These are phyloP conservation scores for Silene conica DNA, from an alignment of 148 eudicot species.

Conservation along the genomic window DNA sequence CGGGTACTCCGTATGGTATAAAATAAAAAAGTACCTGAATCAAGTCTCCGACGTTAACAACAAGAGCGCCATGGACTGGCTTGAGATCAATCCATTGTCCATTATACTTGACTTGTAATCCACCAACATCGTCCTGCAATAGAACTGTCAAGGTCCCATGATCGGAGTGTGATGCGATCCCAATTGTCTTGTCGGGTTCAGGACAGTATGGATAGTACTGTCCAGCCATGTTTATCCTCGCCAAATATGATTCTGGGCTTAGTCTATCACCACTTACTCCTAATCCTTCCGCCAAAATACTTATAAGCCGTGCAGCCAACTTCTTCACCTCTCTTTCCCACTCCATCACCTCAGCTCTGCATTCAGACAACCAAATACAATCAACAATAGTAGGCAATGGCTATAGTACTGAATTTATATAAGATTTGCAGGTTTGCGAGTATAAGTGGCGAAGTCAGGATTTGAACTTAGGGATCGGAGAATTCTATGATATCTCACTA, in stretches of 20 bases:
- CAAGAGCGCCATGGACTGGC: constrained; percentile 31
- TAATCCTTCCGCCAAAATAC: constrained; percentile 29
- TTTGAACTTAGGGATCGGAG: too few relatives aligned
- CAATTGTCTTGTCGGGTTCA: constrained; percentile 31
- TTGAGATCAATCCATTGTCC: constrained; percentile 37
- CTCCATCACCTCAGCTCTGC: constrained; percentile 24
- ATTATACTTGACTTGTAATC: constrained; percentile 34
- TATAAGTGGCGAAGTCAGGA: too few relatives aligned
- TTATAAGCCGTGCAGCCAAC: constrained; percentile 22
- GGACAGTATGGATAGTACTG: constrained; percentile 38
- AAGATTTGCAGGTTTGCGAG: too few relatives aligned
- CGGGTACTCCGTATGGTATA: too few relatives aligned
- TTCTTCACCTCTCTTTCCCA: constrained; percentile 30
- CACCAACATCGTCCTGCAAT: constrained; percentile 32
- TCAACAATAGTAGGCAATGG: not conserved
- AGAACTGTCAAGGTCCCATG: constrained; percentile 29
- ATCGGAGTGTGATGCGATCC: constrained; percentile 34
- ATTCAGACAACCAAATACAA: not conserved
- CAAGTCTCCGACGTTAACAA: constrained; percentile 32
- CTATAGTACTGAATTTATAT: too few relatives aligned
- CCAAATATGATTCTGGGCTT: constrained; percentile 16
- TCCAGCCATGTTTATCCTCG: constrained; percentile 15
- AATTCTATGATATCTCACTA: not conserved
- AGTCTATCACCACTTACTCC: constrained; percentile 17
- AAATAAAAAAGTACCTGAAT: constrained; percentile 29